Base-by-base conservation (phyloP, 2,329 filamentous ascomycete genomes). In the Fusarium sp. region DNA sequence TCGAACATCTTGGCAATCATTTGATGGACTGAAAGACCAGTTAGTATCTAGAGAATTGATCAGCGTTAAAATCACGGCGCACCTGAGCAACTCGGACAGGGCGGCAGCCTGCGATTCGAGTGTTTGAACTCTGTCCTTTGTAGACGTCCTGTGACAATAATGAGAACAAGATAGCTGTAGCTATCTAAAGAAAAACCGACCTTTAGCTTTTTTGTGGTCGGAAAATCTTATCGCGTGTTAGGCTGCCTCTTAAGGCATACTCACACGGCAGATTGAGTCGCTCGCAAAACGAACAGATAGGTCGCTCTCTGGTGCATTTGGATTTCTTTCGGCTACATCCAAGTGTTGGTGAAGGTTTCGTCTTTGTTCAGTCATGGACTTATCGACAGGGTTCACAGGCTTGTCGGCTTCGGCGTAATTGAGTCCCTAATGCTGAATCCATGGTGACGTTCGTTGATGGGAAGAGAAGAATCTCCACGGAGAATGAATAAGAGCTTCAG, bases 371-470 rank as follows among this genome's bases (percentile, higher is more conserved):
- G 2, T 22, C 6, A 4, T 15, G 4, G 5, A 26, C 56, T 28
- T 18, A 55, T 57, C 59, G 57, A n/a, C 59, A 63, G 2, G 59
- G 57, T 9, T 63, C 59, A 18, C 59, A 63, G 3, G 59, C 59
- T 7, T 36, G n/a, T 42, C 59, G 26, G 40, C 15, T 62, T 11
- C 11, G 22, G 33, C 20, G 8, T 8, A 4, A 2, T 20, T 34
- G 55, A 13, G 3, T 10, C 17, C 2, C 34, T 3, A 26, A 20
- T n/a, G 31, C 20, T 15, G 5, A 15, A 6, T 20, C 13, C 33
- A 61, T 36, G 1, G 4, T 11, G 10, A 4, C 26, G 28, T 28
- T 28, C n/a, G 6, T 17, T 26, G 4, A 15, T 17, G 9, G 36
- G 28, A 31, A 7, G 22, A 17, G 2, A 14, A 4, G 28, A 18